A percentile compares a stretch with the other conserved stretches of the same genome.
Conservation (phyloP, 2,329 filamentous ascomycete genomes). For the Emergomyces pasteurianus region DNA sequence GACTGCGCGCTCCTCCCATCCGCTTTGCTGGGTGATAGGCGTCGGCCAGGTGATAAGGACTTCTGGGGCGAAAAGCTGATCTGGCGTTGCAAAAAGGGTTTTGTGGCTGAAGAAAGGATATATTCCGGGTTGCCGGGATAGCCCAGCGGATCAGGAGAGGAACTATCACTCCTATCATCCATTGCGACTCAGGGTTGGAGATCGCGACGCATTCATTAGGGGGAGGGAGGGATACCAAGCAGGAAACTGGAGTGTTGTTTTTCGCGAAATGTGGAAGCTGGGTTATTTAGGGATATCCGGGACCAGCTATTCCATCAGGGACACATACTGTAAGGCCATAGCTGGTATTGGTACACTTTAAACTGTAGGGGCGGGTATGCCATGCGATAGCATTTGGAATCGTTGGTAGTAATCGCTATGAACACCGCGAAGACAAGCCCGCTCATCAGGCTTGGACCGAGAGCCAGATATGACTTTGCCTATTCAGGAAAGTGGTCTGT, state of each 20-base stretch:
- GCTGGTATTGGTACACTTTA: neutral
- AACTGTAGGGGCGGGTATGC: neutral
- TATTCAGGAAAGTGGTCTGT: conserved; percentile 5
- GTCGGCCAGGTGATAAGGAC: conserved; percentile 24
- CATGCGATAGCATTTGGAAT: neutral
- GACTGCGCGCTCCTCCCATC: conserved; percentile 25
- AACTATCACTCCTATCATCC: conserved; percentile 26
- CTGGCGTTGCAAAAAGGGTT: conserved; percentile 27
- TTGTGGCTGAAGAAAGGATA: conserved; percentile 31
- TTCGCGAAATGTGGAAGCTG: neutral
- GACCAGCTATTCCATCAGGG: neutral
- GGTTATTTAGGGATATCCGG: neutral
- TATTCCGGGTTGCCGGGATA: conserved; percentile 32
- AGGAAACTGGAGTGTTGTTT: neutral
- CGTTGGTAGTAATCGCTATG: neutral
- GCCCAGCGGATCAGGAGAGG: conserved; percentile 32
- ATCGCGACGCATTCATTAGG: neutral
- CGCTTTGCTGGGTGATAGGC: conserved; percentile 9
- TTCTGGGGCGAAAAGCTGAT: conserved; percentile 29
- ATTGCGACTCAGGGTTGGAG: conserved; percentile 11
- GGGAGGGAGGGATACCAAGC: too few relatives aligned
- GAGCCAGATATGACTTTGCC: neutral
- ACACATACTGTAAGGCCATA: neutral
- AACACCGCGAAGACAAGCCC: neutral
- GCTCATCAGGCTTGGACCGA: neutral